Base-by-base conservation (phyloP, 2,329 filamentous ascomycete species). In the Sporothrix pseudoabietina region DNA sequence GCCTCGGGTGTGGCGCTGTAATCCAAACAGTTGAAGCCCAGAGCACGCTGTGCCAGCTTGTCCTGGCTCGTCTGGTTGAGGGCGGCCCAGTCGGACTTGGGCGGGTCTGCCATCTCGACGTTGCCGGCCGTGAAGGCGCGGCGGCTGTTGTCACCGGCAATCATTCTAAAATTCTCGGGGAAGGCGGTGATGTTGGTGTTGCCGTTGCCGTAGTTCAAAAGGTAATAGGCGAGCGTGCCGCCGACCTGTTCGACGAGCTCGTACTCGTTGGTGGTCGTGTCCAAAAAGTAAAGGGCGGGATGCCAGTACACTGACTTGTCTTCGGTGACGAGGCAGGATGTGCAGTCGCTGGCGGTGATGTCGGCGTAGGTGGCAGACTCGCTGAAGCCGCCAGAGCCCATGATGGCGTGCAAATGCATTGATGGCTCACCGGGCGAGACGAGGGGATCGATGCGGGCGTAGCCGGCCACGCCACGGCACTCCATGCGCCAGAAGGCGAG, bases 1-100 rank as follows among this genome's bases (percentile, higher is more conserved):
- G 87, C 86, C 81, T 97, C 94, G 1, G 92, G 84, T 0, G 81
- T 78, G 32, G 82, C 84, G 44, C 78, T 78, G 80, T 98, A 98
- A 87, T 98, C 91, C 75, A 99, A 84, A 82, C 96, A 98, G 86
- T 98, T 98, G 88, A 97, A 97, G 3, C 96, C 95, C 39, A 98
- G 78, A 10, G 94, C 93, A 75, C 94, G 94, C 84, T 97, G 92
- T 69, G 83, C 84, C 52, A 98, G 87, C 71, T 90, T 88, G 19
- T 82, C 81, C 83, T 97, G 94, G 65, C 79, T 82, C 12, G 90
- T 91, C 78, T 88, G 87, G 74, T 91, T 88, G 5, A 89, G 83
- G 1, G 82, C 79, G 32, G 82, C 82, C 94, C 94, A 98, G 32
- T 82, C 76, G 14, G 92, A 94, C 82, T 94, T 93, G 75, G 83